Evolutionary conservation across 768 basidiomycete species (phyloP).

Genomic region (Leccinum imitatum): DNA sequence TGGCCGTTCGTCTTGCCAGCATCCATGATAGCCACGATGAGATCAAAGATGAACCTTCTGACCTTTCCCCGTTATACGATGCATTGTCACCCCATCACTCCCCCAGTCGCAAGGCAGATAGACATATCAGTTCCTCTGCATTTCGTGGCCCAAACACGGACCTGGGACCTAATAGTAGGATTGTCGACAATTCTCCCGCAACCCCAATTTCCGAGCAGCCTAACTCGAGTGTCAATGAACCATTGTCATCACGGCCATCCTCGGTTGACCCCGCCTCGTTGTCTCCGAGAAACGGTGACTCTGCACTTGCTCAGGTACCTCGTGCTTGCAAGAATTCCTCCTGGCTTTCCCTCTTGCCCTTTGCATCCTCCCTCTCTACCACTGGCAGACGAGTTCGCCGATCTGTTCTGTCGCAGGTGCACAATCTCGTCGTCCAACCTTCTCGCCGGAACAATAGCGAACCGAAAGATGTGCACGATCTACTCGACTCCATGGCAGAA

Average conservation of each 20-base stretch:
- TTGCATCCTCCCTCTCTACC: slow-evolving; percentile 28
- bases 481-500: slow-evolving; percentile 61
- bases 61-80: slow-evolving; percentile 20
- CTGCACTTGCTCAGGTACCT: not conserved
- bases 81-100: not conserved
- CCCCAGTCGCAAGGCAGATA: not conserved
- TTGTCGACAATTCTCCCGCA: no score
- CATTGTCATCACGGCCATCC: not conserved
- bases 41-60: not conserved
- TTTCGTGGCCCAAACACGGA: not conserved
- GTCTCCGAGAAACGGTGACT: not conserved
- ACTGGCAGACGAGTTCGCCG: slow-evolving; percentile 43
- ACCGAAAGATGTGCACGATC: slow-evolving; percentile 27
- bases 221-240: not conserved
- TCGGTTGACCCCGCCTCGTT: not conserved
- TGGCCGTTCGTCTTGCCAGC: no score
- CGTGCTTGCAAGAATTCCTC: slow-evolving; percentile 13
- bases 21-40: not conserved
- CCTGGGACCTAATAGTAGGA: not conserved
- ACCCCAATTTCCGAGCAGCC: not conserved
- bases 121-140: not conserved
- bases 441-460: not conserved
- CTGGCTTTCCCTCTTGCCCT: slow-evolving; percentile 33
- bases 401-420: slow-evolving; percentile 51
- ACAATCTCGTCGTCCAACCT: slow-evolving; percentile 44